A percentile compares a stretch with the other conserved stretches of the same genome.
phyloP scores from a whole-genome alignment of 768 basidiomycete species.

The Termitomyces sp. region DNA sequence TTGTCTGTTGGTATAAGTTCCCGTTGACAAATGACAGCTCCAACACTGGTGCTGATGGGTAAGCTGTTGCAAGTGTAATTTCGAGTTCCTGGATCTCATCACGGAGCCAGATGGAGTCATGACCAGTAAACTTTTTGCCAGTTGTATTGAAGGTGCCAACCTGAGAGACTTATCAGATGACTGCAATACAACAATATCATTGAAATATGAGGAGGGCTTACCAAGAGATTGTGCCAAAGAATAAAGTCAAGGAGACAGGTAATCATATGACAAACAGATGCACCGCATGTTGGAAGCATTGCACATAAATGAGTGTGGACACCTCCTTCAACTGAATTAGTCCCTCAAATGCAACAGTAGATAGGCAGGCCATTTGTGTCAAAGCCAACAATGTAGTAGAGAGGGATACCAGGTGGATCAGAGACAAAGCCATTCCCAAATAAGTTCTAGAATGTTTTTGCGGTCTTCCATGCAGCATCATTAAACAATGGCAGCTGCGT shows the following conservation, averaged over 20 bases:
- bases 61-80: not conserved
- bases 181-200: not conserved
- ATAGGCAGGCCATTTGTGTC: not conserved
- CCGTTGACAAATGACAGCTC: not conserved
- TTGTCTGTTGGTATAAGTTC: not conserved
- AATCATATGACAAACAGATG: not conserved
- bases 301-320: not conserved
- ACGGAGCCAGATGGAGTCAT: slow-evolving; percentile 20
- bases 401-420: slow-evolving; percentile 1
- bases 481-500: slow-evolving; percentile 21
- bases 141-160: slow-evolving; percentile 23
- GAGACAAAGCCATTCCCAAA: slow-evolving; percentile 4
- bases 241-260: slow-evolving; percentile 1
- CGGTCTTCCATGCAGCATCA: slow-evolving; percentile 17
- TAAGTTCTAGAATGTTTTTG: slow-evolving; percentile 17
- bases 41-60: not conserved
- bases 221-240: not conserved
- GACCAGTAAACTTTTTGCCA: slow-evolving; percentile 18
- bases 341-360: not conserved
- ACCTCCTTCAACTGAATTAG: not conserved
- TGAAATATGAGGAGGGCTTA: not conserved
- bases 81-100: slow-evolving; percentile 18
- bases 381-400: not conserved
- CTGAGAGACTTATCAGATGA: slow-evolving; percentile 3
- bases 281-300: not conserved